phyloP scores from a whole-genome alignment of 1,284 basidiomycete genomes.

The Cronartium ribicola region DNA sequence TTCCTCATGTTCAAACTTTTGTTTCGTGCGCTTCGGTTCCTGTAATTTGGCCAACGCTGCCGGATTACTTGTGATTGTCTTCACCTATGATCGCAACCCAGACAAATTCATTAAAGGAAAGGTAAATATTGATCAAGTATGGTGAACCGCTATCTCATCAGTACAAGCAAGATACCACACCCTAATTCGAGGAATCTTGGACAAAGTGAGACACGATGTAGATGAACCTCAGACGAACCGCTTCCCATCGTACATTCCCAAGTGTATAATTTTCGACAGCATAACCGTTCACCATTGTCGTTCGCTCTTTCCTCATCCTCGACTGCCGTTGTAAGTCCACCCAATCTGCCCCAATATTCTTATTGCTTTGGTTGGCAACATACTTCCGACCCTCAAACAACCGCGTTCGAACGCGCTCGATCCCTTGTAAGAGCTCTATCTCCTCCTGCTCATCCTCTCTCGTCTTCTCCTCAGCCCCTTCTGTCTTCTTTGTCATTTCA shows the following conservation, averaged over 20 bases:
- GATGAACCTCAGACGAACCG: slow-evolving; percentile 28
- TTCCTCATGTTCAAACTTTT: slow-evolving; percentile 56
- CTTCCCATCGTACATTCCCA: slow-evolving; percentile 43
- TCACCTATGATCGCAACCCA: slow-evolving; percentile 7
- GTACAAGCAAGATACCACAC: no score
- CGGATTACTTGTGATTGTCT: slow-evolving; percentile 45
- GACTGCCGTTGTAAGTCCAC: slow-evolving; percentile 53
- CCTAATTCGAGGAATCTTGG: no score
- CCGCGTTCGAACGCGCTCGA: slow-evolving; percentile 60
- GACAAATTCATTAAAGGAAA: no score
- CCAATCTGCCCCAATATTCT: slow-evolving; percentile 53
- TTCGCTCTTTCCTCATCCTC: slow-evolving; percentile 53
- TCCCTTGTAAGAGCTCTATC: slow-evolving; percentile 56
- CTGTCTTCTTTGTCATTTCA: slow-evolving; percentile 35
- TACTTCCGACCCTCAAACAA: slow-evolving; percentile 61
- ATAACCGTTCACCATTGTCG: slow-evolving; percentile 56
- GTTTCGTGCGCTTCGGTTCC: slow-evolving; percentile 50
- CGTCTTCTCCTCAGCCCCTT: slow-evolving; percentile 37
- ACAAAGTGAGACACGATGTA: no score
- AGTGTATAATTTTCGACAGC: slow-evolving; percentile 43
- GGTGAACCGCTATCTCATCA: neutral
- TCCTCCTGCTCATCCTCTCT: slow-evolving; percentile 59
- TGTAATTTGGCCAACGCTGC: slow-evolving; percentile 40
- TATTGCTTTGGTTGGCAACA: slow-evolving; percentile 51
- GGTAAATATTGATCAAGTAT: neutral